These are phyloP conservation scores for Aphanomyces invadans DNA, from an alignment of 352 stramenopile genomes.

Conservation along the genomic window DNA sequence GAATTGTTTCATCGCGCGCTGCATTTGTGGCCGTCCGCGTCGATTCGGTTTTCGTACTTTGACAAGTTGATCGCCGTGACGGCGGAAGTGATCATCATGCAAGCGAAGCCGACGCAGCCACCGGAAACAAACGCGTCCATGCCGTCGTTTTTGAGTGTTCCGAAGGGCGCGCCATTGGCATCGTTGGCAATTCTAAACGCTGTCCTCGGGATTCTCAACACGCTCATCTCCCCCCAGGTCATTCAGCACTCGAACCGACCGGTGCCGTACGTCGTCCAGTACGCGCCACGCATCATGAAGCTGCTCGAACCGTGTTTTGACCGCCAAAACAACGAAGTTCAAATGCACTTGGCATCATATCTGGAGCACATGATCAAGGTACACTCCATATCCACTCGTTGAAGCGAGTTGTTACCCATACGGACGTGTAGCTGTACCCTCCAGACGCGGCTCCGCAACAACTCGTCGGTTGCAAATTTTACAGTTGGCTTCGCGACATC, in stretches of 20 bases:
- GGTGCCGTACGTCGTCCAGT: slow-evolving; percentile 80
- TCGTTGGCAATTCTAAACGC: slow-evolving; percentile 82
- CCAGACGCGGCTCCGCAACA: slow-evolving; percentile 55
- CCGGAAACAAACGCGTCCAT: slow-evolving; percentile 38
- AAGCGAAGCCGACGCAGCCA: slow-evolving; percentile 32
- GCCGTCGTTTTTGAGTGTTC: slow-evolving; percentile 71
- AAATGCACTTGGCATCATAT: slow-evolving; percentile 59
- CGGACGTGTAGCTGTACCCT: slow-evolving; percentile 76
- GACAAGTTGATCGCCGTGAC: slow-evolving; percentile 87
- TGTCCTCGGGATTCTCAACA: slow-evolving; percentile 83
- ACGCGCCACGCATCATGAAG: slow-evolving; percentile 85
- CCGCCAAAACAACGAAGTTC: slow-evolving; percentile 69
- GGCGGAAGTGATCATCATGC: slow-evolving; percentile 71
- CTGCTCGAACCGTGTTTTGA: slow-evolving; percentile 84
- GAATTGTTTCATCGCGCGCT: slow-evolving; percentile 84
- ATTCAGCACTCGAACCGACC: slow-evolving; percentile 59
- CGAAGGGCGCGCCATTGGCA: slow-evolving; percentile 71
- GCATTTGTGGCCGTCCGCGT: slow-evolving; percentile 71
- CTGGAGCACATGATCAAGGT: slow-evolving; percentile 62
- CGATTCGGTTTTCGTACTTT: slow-evolving; percentile 87
- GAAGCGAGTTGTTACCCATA: not conserved
- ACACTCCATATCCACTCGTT: not conserved
- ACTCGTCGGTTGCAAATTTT: slow-evolving; percentile 78
- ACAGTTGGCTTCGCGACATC: slow-evolving; percentile 82
- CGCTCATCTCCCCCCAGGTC: slow-evolving; percentile 65